Base-by-base conservation (phyloP, 345 rosid species). In the Aquilaria sinensis region DNA sequence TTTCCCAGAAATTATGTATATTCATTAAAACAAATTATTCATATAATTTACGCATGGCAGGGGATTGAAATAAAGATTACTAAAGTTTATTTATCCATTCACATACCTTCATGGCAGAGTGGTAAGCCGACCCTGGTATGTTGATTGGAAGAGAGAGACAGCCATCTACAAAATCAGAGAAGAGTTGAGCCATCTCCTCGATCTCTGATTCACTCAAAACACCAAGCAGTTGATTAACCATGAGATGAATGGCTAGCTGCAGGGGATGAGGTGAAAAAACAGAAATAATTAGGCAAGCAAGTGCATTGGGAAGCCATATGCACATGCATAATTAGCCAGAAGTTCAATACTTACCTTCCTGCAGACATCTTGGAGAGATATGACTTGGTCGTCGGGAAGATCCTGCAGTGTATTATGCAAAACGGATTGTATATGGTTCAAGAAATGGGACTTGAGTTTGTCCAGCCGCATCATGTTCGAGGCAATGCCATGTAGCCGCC, bases 131-230 rank as follows among this genome's bases (percentile, higher is more conserved):
- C 47, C 86, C 87, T 56, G 97, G 97, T 37, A 88, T 63, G 78
- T 83, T 75, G 51, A 91, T 69, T 53, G 97, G 97, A 74, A 86
- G 68, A 16, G 97, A 91, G 57, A 91, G 86, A 67, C 97, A 88
- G 6, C 97, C 97, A 64, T 91, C 97, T 6, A 83, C 96, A 34
- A 91, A 91, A 60, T 86, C 80, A 8, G 96, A 91, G 79, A 91
- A 88, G 45, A 83, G 75, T 30, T 34, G 69, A 75, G 96, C 82
- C 88, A 90, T 88, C 78, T 85, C 83, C 61, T 88, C 72, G 23
- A 90, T 80, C 72, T 88, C 94, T 29, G 77, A 71, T 59, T 81
- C 84, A 12, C 74, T 81, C 3, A 85, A 80, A 60, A 78, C 82
- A 23, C 92, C 92, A 9, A 91, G 71, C 51, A 91, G 77, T 70